A percentile compares a stretch with the other conserved stretches of the same genome.
Conservation (phyloP, 1,284 basidiomycete species). For the Cryptococcus sp. region DNA sequence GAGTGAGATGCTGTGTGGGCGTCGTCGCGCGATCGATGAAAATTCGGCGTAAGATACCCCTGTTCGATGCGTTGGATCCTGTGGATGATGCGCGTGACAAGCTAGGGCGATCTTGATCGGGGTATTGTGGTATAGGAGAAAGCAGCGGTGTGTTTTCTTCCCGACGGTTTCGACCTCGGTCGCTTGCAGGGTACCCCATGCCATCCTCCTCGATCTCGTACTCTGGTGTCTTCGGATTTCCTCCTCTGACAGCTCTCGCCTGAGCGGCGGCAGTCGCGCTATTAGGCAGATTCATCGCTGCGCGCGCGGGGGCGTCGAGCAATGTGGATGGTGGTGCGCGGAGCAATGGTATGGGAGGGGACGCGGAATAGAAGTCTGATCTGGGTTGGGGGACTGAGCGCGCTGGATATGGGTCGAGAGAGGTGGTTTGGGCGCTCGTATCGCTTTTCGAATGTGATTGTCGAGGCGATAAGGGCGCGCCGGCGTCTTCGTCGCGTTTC, state of each 20-base stretch:
- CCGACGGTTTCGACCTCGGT: conserved; percentile 1
- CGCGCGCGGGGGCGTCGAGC: conserved; percentile 47
- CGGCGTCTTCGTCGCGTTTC: conserved; percentile 15
- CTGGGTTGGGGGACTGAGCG: conserved; percentile 7
- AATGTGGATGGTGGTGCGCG: conserved; percentile 38
- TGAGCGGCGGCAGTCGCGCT: conserved; percentile 38
- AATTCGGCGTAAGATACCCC: conserved; percentile 46
- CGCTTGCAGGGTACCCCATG: conserved; percentile 2
- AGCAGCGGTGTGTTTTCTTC: conserved; percentile 31
- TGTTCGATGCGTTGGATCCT: conserved; percentile 28
- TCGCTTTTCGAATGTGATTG: background rate
- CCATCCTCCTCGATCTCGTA: conserved; percentile 35
- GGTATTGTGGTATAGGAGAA: conserved; percentile 30
- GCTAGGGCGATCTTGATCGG: conserved; percentile 12
- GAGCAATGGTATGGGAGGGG: conserved; percentile 22
- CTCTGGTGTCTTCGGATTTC: conserved; percentile 41
- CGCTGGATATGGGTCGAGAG: conserved; percentile 18
- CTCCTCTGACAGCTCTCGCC: conserved; percentile 41
- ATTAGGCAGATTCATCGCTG: conserved; percentile 48
- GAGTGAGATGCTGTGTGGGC: conserved; percentile 49
- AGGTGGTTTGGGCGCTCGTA: conserved; percentile 9
- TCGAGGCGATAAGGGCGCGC: conserved; percentile 8
- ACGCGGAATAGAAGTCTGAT: background rate
- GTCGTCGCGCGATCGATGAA: conserved; percentile 51
- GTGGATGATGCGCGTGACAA: conserved; percentile 37